A percentile compares a stretch with the other conserved stretches of the same genome.
Evolutionary conservation across 2,329 filamentous ascomycete species (phyloP).

Genomic region (Juglanconis juglandina): DNA sequence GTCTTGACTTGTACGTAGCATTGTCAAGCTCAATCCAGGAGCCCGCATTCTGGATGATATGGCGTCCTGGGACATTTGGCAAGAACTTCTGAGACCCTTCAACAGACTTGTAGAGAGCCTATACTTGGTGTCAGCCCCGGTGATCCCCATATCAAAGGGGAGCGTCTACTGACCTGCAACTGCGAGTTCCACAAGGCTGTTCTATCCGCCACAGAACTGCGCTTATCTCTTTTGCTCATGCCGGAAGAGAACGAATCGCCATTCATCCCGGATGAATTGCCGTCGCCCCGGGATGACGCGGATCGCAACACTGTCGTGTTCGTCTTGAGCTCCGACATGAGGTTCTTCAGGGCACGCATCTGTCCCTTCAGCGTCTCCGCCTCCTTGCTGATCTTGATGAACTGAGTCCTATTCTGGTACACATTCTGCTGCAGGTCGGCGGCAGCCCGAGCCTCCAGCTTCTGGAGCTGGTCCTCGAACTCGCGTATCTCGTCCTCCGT

Average conservation of each 20-base stretch:
- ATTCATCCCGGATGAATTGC: constrained; percentile 45
- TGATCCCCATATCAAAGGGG: background rate
- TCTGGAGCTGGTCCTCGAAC: constrained; percentile 72
- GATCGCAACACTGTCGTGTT: constrained; percentile 66
- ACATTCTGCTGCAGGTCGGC: constrained; percentile 90
- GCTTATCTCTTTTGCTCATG: constrained; percentile 70
- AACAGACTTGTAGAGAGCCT: constrained; percentile 89
- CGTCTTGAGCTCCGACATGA: constrained; percentile 88
- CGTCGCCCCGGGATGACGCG: constrained; percentile 51
- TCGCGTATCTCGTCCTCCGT: constrained; percentile 82
- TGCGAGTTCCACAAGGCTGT: constrained; percentile 66
- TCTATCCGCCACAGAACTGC: constrained; percentile 78
- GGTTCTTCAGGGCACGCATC: constrained; percentile 83
- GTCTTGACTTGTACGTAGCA: constrained; percentile 89
- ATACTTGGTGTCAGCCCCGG: constrained; percentile 12
- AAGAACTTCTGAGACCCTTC: constrained; percentile 97
- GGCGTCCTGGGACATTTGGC: constrained; percentile 83
- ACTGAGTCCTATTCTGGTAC: constrained; percentile 94
- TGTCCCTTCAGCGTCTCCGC: constrained; percentile 96
- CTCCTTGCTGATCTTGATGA: constrained; percentile 99
- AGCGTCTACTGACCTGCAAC: constrained; percentile 48
- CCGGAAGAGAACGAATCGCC: constrained; percentile 48
- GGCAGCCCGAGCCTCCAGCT: constrained; percentile 73
- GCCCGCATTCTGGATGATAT: constrained; percentile 88
- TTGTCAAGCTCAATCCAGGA: constrained; percentile 96